Evolutionary conservation across 2,329 filamentous ascomycete species (phyloP), one percentile per base, ranked within the genome.

Genomic region (Xylaria polymorpha): DNA sequence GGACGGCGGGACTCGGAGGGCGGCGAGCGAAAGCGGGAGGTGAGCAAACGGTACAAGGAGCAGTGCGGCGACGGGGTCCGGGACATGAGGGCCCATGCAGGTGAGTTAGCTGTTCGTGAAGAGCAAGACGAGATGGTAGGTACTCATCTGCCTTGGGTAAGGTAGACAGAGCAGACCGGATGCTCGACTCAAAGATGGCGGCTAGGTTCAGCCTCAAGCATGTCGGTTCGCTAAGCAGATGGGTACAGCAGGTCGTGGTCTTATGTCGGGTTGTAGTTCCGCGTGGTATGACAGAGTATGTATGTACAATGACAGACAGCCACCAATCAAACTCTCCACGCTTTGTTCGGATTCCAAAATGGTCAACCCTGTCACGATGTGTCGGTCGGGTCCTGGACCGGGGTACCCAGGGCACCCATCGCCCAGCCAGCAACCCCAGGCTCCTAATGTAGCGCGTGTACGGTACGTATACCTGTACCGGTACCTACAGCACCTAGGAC

Each of bases 21-120:
- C 41, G 65, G 59, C 65, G 59, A 53, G 57, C 46, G 14, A 48
- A 64, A 69, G 63, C 43, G 39, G 25, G 51, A 67, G 50, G 50
- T 22, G 29, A 56, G 61, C 69, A 48, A 63, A 29, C 18, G 29
- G 41, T 22, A 55, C 22, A 29, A 61, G 50, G 10, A 59, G 66
- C 62, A 56, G 66, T 61, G 61, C 53, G 57, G 64, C 67, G 64
- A 63, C 51, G 29, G 61, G 59, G 53, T 48, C 46, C 56, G 51
- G 61, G 44, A 56, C 58, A 64, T 65, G 41, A 53, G 58, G 57
- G 12, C 44, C 20, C n/a, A 39, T 4, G 53, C 6, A 39, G 20
- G 12, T 53, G 20, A 14, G 57, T n/a, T 14, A 41, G 46, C 41
- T 58, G 35, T 41, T 39, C 60, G 39, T 48, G 50, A 43, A 44